These are phyloP conservation scores for Bipolaris gigantea DNA, from an alignment of 2,329 filamentous ascomycete genomes.

Conservation along the genomic window DNA sequence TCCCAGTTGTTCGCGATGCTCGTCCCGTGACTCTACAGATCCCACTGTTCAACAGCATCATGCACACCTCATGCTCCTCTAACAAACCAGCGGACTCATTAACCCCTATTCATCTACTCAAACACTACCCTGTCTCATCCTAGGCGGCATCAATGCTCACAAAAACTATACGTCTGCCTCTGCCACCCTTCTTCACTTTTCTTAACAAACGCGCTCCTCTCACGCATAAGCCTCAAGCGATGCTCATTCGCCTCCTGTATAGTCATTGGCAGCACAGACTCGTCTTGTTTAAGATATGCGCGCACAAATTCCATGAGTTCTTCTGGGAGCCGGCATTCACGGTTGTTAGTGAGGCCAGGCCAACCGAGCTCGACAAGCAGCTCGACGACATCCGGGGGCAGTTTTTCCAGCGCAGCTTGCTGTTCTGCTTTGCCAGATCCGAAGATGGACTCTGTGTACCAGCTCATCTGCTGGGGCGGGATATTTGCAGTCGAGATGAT, in stretches of 20 bases:
- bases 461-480: constrained; percentile 54
- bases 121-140: too few species aligned
- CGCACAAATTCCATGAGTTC: constrained; percentile 23
- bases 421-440: constrained; percentile 1
- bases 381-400: constrained; percentile 21
- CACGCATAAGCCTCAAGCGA: constrained; percentile 14
- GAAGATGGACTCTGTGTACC: constrained; percentile 41
- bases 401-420: constrained; percentile 6
- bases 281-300: constrained; percentile 6
- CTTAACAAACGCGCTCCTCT: constrained; percentile 7
- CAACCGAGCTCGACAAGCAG: constrained; percentile 14
- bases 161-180: constrained; percentile 12
- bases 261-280: constrained; percentile 17
- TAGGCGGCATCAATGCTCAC: constrained; percentile 14
- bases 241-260: constrained; percentile 16
- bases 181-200: constrained; percentile 4
- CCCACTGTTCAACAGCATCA: too few species aligned
- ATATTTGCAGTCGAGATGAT: constrained; percentile 58
- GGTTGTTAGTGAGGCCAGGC: not conserved
- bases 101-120: too few species aligned
- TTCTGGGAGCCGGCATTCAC: constrained; percentile 9
- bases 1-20: not conserved
- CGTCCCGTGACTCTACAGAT: not conserved
- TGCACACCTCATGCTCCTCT: too few species aligned
- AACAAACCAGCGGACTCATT: too few species aligned